Conservation (phyloP, 768 basidiomycete species). For the Ramaria rubella region DNA sequence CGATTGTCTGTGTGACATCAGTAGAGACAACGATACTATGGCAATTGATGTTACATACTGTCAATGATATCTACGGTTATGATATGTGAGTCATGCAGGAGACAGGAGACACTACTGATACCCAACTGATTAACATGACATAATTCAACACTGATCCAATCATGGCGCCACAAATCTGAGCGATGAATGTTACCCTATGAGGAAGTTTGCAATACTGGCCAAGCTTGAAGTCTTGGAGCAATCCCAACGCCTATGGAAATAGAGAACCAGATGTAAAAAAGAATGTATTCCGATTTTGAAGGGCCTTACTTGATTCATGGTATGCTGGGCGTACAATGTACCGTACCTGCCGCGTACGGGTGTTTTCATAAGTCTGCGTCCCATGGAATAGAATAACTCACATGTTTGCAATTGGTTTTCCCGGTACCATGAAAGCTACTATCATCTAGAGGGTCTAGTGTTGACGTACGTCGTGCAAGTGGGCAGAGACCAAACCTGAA, state of each 20-base stretch:
- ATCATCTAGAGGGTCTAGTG: slow-evolving; percentile 9
- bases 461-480: background rate
- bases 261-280: background rate
- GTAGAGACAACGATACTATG: background rate
- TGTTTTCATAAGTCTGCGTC: background rate
- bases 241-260: slow-evolving; percentile 17
- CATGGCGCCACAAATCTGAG: slow-evolving; percentile 18
- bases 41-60: background rate
- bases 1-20: slow-evolving; percentile 13
- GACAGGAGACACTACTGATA: background rate
- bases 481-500: slow-evolving; percentile 7
- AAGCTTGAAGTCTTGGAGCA: slow-evolving; percentile 21
- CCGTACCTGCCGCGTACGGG: slow-evolving; percentile 6
- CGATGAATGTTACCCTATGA: slow-evolving; percentile 18
- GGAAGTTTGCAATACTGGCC: slow-evolving; percentile 22
- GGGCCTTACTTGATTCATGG: slow-evolving; percentile 6
- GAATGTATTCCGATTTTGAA: too few species aligned
- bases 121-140: slow-evolving; percentile 35
- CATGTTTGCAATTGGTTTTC: slow-evolving; percentile 17
- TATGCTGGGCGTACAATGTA: slow-evolving; percentile 14
- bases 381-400: background rate
- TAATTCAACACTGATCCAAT: slow-evolving; percentile 21
- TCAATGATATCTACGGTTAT: slow-evolving; percentile 6
- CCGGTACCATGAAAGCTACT: slow-evolving; percentile 15
- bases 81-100: background rate